These are phyloP conservation scores for Debaryomyces castellii DNA, from an alignment of 805 yeast genomes.

Conservation along the genomic window DNA sequence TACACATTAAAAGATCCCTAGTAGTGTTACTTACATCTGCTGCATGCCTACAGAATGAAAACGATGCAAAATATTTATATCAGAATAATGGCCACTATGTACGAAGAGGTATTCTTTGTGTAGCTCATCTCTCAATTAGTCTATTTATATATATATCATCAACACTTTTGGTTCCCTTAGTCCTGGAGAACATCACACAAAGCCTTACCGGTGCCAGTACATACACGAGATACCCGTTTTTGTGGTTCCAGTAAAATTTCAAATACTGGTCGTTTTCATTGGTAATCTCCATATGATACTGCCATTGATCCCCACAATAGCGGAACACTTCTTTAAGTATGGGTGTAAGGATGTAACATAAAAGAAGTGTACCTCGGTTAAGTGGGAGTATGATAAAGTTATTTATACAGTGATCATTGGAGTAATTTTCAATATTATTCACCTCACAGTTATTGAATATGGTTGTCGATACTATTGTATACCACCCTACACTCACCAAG, in stretches of 20 bases:
- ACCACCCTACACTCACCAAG: conserved; percentile 70
- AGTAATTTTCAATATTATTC: neutral
- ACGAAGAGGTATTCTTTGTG: no score
- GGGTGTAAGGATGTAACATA: neutral
- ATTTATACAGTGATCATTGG: neutral
- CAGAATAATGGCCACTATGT: no score
- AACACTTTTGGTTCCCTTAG: neutral
- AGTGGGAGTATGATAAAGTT: neutral
- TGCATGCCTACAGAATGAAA: no score
- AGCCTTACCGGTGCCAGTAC: no score
- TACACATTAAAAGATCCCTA: no score
- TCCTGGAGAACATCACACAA: no score
- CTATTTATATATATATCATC: no score
- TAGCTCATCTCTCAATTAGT: no score
- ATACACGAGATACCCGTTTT: neutral
- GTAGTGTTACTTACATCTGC: no score
- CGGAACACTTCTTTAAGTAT: neutral
- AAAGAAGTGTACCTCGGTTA: neutral
- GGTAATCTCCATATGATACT: neutral
- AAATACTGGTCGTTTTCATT: neutral
- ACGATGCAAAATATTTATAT: no score
- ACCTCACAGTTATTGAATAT: conserved; percentile 24
- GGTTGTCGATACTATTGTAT: conserved; percentile 68
- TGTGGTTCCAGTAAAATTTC: neutral
- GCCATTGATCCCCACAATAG: neutral